Base-by-base conservation (phyloP, 2,329 filamentous ascomycete genomes). In the Penicillium sp. region DNA sequence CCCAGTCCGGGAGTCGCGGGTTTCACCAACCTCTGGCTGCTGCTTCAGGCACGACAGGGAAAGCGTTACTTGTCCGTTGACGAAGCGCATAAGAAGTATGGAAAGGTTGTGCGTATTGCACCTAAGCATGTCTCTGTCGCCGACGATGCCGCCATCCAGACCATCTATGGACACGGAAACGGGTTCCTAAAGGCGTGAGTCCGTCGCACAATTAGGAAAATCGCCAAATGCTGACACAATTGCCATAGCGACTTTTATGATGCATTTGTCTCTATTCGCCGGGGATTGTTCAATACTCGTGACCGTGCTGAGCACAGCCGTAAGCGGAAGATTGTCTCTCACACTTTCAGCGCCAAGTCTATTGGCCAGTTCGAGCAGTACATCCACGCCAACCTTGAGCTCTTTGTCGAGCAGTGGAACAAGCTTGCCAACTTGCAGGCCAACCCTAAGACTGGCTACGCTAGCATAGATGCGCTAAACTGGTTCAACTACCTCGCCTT, bases 271-370 rank as follows among this genome's bases (percentile, higher is more conserved):
- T 92, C 89, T 12, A 95, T 96, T 67, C 84, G 83, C 48, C 85
- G 90, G 12, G 91, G 91, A n/a, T 81, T 96, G 9, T 96, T 96
- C 84, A 96, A 94, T 73, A 96, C 92, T 0, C 82, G 92, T 31
- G 85, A 92, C 75, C 84, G 92, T 47, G 80, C 80, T 0, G 90
- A 96, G 68, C 92, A 96, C 72, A 87, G 88, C 0, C 86, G 92
- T 60, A 96, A 96, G 82, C 85, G 92, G 66, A 96, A 96, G 81
- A 87, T 90, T 2, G 85, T 96, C 44, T 86, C 89, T 1, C 90
- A 96, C 73, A 94, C 90, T 31, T 96, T 96, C 76, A 89, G 87
- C 14, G 82, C 87, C 57, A 95, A 93, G 75, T 89, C 85, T 9
- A 82, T 96, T 52, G 81, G 82, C 56, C 86, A 96, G 71, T 95